Conservation (phyloP, 345 rosid genomes). For the Populus euphratica region DNA sequence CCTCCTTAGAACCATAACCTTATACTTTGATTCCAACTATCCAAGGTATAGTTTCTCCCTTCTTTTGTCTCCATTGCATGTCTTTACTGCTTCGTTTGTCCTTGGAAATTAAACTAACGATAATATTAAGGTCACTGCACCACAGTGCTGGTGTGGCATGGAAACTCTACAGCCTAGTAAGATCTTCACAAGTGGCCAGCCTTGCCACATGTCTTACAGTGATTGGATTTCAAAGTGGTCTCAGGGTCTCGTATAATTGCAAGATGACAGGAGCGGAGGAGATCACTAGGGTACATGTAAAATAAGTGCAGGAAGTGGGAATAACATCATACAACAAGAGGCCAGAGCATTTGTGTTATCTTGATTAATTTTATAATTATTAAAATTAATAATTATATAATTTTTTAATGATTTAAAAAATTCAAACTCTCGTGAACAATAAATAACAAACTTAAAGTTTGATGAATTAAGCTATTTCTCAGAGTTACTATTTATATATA, state of each 20-base stretch:
- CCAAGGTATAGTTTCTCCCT: neutral
- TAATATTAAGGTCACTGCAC: neutral
- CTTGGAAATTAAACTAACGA: neutral
- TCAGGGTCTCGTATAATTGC: neutral
- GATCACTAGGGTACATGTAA: neutral
- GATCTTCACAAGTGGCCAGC: slow-evolving; percentile 1
- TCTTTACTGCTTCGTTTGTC: slow-evolving; percentile 9
- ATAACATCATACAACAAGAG: too few relatives aligned
- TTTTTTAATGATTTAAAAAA: too few relatives aligned
- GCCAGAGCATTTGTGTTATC: too few relatives aligned
- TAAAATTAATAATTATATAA: too few relatives aligned
- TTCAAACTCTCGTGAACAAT: too few relatives aligned
- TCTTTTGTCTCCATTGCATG: slow-evolving; percentile 13
- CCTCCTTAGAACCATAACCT: slow-evolving; percentile 2
- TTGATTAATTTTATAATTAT: too few relatives aligned
- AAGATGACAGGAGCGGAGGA: neutral
- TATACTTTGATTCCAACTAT: slow-evolving; percentile 13
- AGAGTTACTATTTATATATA: too few relatives aligned
- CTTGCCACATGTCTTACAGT: neutral
- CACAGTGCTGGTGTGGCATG: neutral
- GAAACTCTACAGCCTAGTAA: neutral
- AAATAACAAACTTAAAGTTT: too few relatives aligned
- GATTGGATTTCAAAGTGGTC: neutral
- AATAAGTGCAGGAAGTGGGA: neutral
- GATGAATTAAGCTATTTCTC: too few relatives aligned